These are phyloP conservation scores for Lentinula guzmanii DNA, from an alignment of 768 basidiomycete species.

Conservation along the genomic window DNA sequence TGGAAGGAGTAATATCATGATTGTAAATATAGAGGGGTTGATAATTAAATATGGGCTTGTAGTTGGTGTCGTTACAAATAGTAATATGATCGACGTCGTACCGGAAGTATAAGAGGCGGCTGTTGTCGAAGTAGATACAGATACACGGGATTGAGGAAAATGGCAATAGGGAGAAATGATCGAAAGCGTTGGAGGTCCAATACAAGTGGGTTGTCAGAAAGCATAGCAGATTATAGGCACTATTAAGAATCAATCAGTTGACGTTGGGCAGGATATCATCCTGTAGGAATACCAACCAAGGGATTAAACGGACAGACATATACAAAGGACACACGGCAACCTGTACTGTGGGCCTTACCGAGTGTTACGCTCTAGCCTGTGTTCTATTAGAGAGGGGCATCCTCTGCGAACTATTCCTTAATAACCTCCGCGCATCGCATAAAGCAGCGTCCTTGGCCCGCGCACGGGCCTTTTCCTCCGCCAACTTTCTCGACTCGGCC, in stretches of 20 bases:
- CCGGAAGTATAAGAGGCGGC: background rate
- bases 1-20: background rate
- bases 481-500: constrained; percentile 57
- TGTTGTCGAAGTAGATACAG: background rate
- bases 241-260: background rate
- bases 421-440: constrained; percentile 13
- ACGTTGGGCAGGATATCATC: background rate
- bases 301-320: background rate
- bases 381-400: background rate
- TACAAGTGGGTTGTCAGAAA: background rate
- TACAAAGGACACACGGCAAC: background rate
- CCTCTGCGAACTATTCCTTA: background rate
- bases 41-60: background rate
- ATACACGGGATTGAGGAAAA: background rate
- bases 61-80: background rate
- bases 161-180: background rate
- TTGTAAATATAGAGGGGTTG: background rate
- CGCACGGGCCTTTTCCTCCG: constrained; percentile 41
- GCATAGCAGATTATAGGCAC: background rate
- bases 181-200: background rate
- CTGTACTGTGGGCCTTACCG: background rate
- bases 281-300: background rate
- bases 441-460: constrained; percentile 17
- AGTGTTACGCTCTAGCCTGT: background rate
- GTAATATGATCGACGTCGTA: background rate